A percentile compares a stretch with the other conserved stretches of the same genome.
phyloP scores from a whole-genome alignment of 2,329 filamentous ascomycete species.

The Penicillium verrucosum region DNA sequence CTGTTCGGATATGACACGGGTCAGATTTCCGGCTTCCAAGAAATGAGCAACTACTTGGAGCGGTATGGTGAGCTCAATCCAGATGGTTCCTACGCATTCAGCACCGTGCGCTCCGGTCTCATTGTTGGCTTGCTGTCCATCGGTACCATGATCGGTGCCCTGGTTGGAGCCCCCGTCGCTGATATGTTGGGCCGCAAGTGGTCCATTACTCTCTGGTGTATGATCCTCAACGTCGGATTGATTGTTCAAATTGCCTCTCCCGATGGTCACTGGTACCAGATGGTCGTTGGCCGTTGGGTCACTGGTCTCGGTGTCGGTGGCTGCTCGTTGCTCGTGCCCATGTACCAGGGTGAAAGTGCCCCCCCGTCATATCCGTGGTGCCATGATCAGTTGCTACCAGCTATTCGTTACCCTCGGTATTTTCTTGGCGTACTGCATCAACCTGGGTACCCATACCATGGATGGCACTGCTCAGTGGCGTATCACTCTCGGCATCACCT shows the following conservation, averaged over 20 bases:
- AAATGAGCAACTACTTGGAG: conserved; percentile 42
- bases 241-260: conserved; percentile 45
- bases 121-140: conserved; percentile 45
- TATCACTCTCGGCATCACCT: conserved; percentile 55
- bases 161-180: conserved; percentile 41
- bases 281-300: conserved; percentile 44
- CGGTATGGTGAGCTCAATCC: conserved; percentile 37
- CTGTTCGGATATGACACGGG: conserved; percentile 47
- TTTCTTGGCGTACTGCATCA: conserved; percentile 47
- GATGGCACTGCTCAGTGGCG: conserved; percentile 48
- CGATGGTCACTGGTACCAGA: conserved; percentile 39
- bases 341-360: conserved; percentile 48
- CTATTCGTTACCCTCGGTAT: conserved; percentile 50
- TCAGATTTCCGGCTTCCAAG: conserved; percentile 46
- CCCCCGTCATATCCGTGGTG: conserved; percentile 48
- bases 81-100: conserved; percentile 37
- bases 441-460: conserved; percentile 42
- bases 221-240: conserved; percentile 42
- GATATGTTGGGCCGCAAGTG: conserved; percentile 43
- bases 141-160: conserved; percentile 43
- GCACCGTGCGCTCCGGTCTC: conserved; percentile 41
- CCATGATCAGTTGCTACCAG: conserved; percentile 48
- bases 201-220: conserved; percentile 42
- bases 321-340: conserved; percentile 45
- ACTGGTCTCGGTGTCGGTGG: conserved; percentile 47